Percentiles rank a stretch among this genome's conserved stretches.
Evolutionary conservation across 2,329 filamentous ascomycete genomes (phyloP).

Genomic region (Basipetospora sp.): DNA sequence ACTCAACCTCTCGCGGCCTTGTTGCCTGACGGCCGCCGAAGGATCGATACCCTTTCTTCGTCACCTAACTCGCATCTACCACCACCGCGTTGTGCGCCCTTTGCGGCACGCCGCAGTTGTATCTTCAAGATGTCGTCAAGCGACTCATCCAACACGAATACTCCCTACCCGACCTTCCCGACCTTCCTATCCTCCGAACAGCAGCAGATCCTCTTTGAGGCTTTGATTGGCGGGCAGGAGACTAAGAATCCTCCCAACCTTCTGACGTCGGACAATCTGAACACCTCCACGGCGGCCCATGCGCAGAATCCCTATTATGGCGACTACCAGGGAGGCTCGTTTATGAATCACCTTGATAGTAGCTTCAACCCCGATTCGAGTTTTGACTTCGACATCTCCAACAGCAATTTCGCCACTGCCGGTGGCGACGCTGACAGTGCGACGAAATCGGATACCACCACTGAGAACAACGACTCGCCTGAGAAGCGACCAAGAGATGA

Average conservation of each 20-base stretch:
- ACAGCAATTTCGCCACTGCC: slow-evolving; percentile 23
- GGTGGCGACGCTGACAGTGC: slow-evolving; percentile 56
- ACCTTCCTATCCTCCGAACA: slow-evolving; percentile 63
- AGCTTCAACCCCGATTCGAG: slow-evolving; percentile 59
- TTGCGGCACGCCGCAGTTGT: slow-evolving; percentile 6
- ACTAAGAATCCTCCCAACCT: slow-evolving; percentile 19
- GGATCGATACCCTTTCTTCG: no score
- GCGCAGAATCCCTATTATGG: slow-evolving; percentile 9
- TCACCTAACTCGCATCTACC: no score
- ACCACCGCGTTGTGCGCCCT: neutral
- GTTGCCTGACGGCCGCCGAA: no score
- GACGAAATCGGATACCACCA: slow-evolving; percentile 43
- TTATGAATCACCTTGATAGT: slow-evolving; percentile 62
- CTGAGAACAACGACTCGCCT: slow-evolving; percentile 33
- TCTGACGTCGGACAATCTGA: slow-evolving; percentile 19
- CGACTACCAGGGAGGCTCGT: slow-evolving; percentile 61
- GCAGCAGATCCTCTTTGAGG: slow-evolving; percentile 60
- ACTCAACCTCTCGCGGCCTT: no score
- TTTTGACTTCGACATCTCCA: slow-evolving; percentile 55
- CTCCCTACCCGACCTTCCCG: slow-evolving; percentile 22
- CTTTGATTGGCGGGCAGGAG: slow-evolving; percentile 57
- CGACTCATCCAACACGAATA: slow-evolving; percentile 17
- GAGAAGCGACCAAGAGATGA: slow-evolving; percentile 63
- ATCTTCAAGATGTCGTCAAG: slow-evolving; percentile 34
- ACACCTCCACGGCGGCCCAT: slow-evolving; percentile 29